Evolutionary conservation across 306 rosid genomes (phyloP), one percentile per base, ranked within the genome.

Genomic region (Psophocarpus tetragonolobus): DNA sequence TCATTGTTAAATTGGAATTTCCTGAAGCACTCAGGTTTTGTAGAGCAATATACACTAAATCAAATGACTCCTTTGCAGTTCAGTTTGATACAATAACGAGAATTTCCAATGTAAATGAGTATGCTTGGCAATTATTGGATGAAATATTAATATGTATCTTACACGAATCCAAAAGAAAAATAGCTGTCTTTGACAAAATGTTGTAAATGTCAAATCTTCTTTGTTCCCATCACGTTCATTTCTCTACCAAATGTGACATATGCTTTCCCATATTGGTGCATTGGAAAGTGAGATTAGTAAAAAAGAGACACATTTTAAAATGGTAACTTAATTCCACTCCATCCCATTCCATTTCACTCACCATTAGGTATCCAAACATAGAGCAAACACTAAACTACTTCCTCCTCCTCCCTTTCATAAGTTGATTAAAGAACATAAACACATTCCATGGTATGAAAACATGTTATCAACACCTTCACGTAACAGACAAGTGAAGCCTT

Each of bases 391-490:
- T 56, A n/a, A 58, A 6, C 30, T 27, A n/a, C 27, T 80, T 45
- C 36, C 7, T 68, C 66, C 73, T 48, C 44, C 20, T 33, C 58
- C 73, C 39, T n/a, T 27, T 50, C 42, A 47, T 33, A 17, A 45
- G 68, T 47, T 36, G 41, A 68, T 48, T 45, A 36, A 24, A 80
- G 48, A 7, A 54, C 17, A 32, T n/a, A 53, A n/a, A 60, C 62
- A 62, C 51, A 61, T 45, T 38, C 57, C 47, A 36, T 72, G 51
- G 23, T 54, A 27, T 57, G 26, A 44, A 30, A 68, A 74, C 61
- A 44, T 41, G 68, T 75, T 35, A n/a, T 12, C 38, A 51, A 30
- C 30, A 30, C 32, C 81, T 74, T 69, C 66, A 53, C 39, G 33
- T 26, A 24, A 68, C 11, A 26, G 11, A 56, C 64, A 32, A 61